Percentiles rank a stretch among this genome's conserved stretches.
These are phyloP conservation scores for Eucalyptus globulus DNA, from an alignment of 345 rosid genomes.

Conservation along the genomic window DNA sequence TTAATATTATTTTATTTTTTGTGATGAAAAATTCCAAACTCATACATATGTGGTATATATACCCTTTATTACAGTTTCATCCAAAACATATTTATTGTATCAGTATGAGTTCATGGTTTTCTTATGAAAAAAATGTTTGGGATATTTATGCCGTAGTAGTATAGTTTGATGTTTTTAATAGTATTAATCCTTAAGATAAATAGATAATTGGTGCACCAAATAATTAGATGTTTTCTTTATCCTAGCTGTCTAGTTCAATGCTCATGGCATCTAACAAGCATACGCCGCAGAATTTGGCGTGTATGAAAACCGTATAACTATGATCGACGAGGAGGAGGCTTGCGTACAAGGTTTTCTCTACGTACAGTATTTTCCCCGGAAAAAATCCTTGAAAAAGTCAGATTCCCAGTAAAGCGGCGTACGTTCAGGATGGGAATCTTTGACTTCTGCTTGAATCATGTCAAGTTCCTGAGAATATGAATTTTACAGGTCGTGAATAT, in stretches of 20 bases:
- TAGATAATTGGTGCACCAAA: neutral
- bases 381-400: neutral
- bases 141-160: too few relatives aligned
- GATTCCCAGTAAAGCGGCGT: neutral
- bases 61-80: accelerated
- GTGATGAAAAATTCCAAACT: neutral
- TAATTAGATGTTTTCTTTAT: neutral
- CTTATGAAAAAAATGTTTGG: too few relatives aligned
- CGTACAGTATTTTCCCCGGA: neutral
- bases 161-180: neutral
- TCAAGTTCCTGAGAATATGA: neutral
- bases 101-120: neutral
- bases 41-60: too few relatives aligned
- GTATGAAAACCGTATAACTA: neutral
- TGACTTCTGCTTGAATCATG: neutral
- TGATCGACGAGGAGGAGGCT: neutral
- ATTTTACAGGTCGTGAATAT: neutral
- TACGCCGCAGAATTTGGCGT: neutral
- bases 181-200: neutral
- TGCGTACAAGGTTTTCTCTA: neutral
- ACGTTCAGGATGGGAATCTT: neutral
- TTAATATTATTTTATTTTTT: too few relatives aligned
- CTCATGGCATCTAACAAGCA: neutral
- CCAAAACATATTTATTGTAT: neutral
- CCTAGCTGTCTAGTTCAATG: neutral